These are phyloP conservation scores for Phytophthora multivora DNA, from an alignment of 352 stramenopile species.

Conservation along the genomic window DNA sequence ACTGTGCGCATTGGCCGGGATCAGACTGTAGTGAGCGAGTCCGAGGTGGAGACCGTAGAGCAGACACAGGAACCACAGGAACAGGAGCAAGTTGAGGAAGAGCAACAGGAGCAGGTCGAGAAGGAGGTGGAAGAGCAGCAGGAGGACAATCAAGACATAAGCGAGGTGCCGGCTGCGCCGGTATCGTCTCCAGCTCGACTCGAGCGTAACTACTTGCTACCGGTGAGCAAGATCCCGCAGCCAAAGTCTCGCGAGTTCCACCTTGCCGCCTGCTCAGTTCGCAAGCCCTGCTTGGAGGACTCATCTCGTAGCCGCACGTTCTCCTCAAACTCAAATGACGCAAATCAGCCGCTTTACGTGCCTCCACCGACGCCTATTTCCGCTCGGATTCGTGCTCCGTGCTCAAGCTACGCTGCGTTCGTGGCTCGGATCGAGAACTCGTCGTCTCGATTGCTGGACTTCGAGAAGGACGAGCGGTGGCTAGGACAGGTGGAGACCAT, in stretches of 20 bases:
- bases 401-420: conserved; percentile 40
- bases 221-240: conserved; percentile 30
- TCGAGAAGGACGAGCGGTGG: conserved; percentile 43
- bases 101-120: background rate
- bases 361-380: conserved; percentile 29
- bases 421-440: conserved; percentile 36
- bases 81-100: background rate
- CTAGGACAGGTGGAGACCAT: conserved; percentile 35
- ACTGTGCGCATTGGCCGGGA: conserved; percentile 6
- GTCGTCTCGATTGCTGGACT: conserved; percentile 35
- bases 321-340: conserved; percentile 7
- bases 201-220: conserved; percentile 2
- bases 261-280: conserved; percentile 21
- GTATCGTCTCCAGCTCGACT: background rate
- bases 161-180: background rate
- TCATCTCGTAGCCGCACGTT: conserved; percentile 5
- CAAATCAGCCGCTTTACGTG: conserved; percentile 9
- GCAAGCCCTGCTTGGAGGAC: conserved; percentile 1
- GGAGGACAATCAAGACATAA: conserved; percentile 22
- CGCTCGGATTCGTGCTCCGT: conserved; percentile 19
- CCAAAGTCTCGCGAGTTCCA: conserved; percentile 39
- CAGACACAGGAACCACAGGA: conserved; percentile 4
- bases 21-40: conserved; percentile 1
- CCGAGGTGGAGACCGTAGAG: conserved; percentile 4
- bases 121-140: background rate